These are phyloP conservation scores for Lipomyces sp. DNA, from an alignment of 805 yeast species.

Conservation along the genomic window DNA sequence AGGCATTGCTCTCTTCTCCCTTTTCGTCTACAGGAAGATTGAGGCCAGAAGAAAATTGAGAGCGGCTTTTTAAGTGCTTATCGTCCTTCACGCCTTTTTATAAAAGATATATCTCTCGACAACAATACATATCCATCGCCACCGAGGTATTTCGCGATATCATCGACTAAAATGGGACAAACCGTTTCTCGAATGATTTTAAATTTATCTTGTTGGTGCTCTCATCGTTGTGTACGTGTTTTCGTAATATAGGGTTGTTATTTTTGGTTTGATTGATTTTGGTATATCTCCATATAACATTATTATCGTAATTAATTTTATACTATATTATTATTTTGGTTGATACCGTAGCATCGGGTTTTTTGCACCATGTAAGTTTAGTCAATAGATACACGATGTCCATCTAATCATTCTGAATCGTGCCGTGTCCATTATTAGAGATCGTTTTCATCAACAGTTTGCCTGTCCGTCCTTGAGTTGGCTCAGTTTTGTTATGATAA, in stretches of 20 bases:
- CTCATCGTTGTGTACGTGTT: conserved; percentile 5
- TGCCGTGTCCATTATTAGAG: no score
- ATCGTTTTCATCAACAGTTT: no score
- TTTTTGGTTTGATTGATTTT: conserved; percentile 1
- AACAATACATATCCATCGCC: not conserved
- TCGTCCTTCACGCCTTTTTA: not conserved
- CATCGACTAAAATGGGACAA: not conserved
- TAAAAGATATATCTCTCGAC: not conserved
- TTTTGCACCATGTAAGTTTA: not conserved
- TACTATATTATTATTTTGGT: not conserved
- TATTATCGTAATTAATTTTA: not conserved
- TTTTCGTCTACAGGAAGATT: conserved; percentile 50
- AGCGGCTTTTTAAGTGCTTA: conserved; percentile 30
- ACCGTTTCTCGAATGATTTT: not conserved
- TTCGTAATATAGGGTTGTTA: conserved; percentile 10
- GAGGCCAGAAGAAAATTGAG: conserved; percentile 49
- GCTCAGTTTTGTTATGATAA: no score
- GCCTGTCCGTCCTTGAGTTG: no score
- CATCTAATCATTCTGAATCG: no score
- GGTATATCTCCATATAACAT: not conserved
- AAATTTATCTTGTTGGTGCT: conserved; percentile 30
- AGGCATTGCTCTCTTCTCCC: conserved; percentile 50
- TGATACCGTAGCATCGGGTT: not conserved
- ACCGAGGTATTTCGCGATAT: not conserved
- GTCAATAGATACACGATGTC: not conserved